Evolutionary conservation across 345 rosid genomes (phyloP).

Genomic region (Limnanthes douglasii): DNA sequence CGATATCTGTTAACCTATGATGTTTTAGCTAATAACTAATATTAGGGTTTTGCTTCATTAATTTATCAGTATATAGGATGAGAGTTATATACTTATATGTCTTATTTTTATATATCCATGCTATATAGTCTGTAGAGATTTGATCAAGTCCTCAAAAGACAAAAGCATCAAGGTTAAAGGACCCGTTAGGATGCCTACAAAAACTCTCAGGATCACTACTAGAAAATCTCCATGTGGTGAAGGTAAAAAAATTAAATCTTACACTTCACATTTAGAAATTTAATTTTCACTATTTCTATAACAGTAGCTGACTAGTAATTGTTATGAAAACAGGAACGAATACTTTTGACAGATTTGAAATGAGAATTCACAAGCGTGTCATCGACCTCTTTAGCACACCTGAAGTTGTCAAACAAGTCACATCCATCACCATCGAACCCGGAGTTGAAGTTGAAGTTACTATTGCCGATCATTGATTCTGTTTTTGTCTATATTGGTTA

Average conservation of each 20-base stretch:
- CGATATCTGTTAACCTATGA: too few relatives aligned
- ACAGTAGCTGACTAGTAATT: too few relatives aligned
- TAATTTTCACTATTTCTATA: too few relatives aligned
- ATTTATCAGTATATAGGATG: too few relatives aligned
- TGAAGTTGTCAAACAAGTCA: conserved; percentile 58
- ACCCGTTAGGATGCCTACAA: conserved; percentile 32
- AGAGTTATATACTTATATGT: too few relatives aligned
- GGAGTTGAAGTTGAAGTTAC: conserved; percentile 60
- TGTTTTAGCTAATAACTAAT: too few relatives aligned
- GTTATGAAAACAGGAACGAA: conserved; percentile 58
- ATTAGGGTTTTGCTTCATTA: too few relatives aligned
- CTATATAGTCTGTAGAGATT: conserved; percentile 28
- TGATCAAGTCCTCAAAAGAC: conserved; percentile 28
- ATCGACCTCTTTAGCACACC: conserved; percentile 50
- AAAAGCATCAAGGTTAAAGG: conserved; percentile 29
- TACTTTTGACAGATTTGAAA: conserved; percentile 49
- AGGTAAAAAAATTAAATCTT: too few relatives aligned
- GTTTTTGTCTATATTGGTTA: too few relatives aligned
- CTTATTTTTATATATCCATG: too few relatives aligned
- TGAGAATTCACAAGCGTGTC: conserved; percentile 45
- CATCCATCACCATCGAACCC: conserved; percentile 51
- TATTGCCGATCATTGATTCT: conserved; percentile 28
- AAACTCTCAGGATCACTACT: conserved; percentile 26
- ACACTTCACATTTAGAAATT: too few relatives aligned
- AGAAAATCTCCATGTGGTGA: conserved; percentile 37